A percentile compares a stretch with the other conserved stretches of the same genome.
phyloP scores from a whole-genome alignment of 1,284 basidiomycete species.

The Ustilago vetiveriae region DNA sequence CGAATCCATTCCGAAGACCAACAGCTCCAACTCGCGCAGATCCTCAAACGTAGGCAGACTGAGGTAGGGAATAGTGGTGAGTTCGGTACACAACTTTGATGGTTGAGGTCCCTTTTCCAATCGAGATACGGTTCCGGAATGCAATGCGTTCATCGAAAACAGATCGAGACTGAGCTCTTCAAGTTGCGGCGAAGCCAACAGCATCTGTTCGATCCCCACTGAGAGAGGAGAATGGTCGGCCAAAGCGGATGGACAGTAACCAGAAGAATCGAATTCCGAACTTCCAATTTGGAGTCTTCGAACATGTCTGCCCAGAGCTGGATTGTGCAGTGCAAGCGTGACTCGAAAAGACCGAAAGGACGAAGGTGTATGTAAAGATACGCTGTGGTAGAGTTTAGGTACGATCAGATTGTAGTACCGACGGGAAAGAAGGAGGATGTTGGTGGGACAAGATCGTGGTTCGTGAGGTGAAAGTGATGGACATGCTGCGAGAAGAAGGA shows the following conservation, averaged over 20 bases:
- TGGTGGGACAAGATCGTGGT: constrained; percentile 34
- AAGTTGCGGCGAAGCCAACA: constrained; percentile 42
- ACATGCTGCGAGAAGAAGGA: constrained; percentile 43
- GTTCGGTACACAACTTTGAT: constrained; percentile 43
- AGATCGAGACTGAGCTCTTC: constrained; percentile 53
- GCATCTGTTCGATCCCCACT: constrained; percentile 55
- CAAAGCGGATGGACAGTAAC: constrained; percentile 50
- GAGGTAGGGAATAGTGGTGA: constrained; percentile 50
- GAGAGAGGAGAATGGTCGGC: constrained; percentile 43
- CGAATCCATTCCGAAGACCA: constrained; percentile 51
- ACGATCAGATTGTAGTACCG: constrained; percentile 40
- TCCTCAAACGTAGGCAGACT: constrained; percentile 51
- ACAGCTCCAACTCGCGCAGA: constrained; percentile 45
- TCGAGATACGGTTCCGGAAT: constrained; percentile 27
- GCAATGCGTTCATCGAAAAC: constrained; percentile 49
- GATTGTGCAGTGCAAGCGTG: constrained; percentile 54
- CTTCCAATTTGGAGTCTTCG: constrained; percentile 37
- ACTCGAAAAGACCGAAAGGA: constrained; percentile 43
- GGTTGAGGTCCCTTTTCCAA: constrained; percentile 49
- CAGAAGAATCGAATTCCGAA: constrained; percentile 45
- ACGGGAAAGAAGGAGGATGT: constrained; percentile 44
- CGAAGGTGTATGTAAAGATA: constrained; percentile 35
- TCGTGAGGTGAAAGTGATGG: constrained; percentile 36
- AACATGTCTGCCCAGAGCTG: constrained; percentile 36
- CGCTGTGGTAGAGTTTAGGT: constrained; percentile 44